Evolutionary conservation across 2,329 filamentous ascomycete genomes (phyloP).

Genomic region (Xylariaceae sp.): DNA sequence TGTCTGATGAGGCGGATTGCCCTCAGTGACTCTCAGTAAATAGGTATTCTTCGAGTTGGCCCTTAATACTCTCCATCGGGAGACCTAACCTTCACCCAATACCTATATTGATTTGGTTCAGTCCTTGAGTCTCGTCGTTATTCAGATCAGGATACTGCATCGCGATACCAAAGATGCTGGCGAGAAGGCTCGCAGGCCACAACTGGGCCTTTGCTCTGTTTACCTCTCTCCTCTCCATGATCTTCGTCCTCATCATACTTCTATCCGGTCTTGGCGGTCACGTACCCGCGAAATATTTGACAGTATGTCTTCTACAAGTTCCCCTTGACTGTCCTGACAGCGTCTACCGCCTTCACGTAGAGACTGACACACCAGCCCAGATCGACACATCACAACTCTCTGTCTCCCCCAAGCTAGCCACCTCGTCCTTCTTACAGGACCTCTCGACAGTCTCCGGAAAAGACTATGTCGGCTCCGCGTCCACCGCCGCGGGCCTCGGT

Average conservation of each 20-base stretch:
- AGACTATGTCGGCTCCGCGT: slow-evolving; percentile 27
- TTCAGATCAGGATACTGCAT: slow-evolving; percentile 11
- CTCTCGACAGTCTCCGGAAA: slow-evolving; percentile 26
- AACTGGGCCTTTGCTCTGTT: slow-evolving; percentile 14
- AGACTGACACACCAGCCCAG: slow-evolving; percentile 14
- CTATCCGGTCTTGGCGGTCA: slow-evolving; percentile 24
- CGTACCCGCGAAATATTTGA: slow-evolving; percentile 29
- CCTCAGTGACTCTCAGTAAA: too few relatives aligned
- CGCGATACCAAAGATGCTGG: slow-evolving; percentile 5
- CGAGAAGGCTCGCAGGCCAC: not conserved
- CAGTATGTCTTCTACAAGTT: slow-evolving; percentile 17
- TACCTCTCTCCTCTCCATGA: slow-evolving; percentile 19
- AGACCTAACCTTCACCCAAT: too few relatives aligned
- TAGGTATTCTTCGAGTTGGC: too few relatives aligned
- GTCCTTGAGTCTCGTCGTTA: too few relatives aligned
- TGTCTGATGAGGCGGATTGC: too few relatives aligned
- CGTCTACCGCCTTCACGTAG: too few relatives aligned
- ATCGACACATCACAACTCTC: slow-evolving; percentile 25
- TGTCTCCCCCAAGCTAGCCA: slow-evolving; percentile 26
- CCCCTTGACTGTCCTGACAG: too few relatives aligned
- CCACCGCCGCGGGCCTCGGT: slow-evolving; percentile 23
- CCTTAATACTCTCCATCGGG: too few relatives aligned
- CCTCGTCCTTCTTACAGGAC: slow-evolving; percentile 28
- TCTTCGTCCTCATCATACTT: slow-evolving; percentile 24
- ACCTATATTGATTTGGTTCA: too few relatives aligned